Conservation (phyloP, 2,329 filamentous ascomycete genomes). For the Cryphonectria parasitica region DNA sequence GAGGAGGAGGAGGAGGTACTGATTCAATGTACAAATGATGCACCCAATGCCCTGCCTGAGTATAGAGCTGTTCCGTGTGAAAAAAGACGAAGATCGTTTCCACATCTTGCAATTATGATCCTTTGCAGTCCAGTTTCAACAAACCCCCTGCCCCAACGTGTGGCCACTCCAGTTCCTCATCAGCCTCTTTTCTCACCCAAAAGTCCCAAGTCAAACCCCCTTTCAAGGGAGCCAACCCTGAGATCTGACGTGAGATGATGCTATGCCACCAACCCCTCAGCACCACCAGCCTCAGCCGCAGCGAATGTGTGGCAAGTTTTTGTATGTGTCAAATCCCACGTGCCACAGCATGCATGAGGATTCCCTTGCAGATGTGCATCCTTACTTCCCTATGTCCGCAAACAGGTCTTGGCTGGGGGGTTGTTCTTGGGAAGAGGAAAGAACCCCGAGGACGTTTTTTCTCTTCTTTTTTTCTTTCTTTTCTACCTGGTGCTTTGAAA, state of each 20-base stretch:
- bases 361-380: too few species aligned
- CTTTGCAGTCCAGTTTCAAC: neutral
- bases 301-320: neutral
- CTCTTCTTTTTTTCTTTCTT: neutral
- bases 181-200: neutral
- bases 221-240: neutral
- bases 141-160: too few species aligned
- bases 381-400: too few species aligned
- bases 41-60: neutral
- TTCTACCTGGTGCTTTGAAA: neutral
- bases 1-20: too few species aligned
- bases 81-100: neutral
- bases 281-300: neutral
- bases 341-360: neutral
- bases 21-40: slow-evolving; percentile 17
- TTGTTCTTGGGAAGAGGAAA: neutral
- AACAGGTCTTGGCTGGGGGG: too few species aligned
- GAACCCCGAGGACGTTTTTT: neutral
- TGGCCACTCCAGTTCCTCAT: neutral
- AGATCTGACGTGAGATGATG: slow-evolving; percentile 9
- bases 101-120: neutral
- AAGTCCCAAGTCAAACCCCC: neutral
- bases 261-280: neutral
- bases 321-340: neutral
- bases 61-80: neutral